Percentiles rank a stretch among this genome's conserved stretches.
These are phyloP conservation scores for Crithidia bombi DNA, from an alignment of 208 protist genomes.

Conservation along the genomic window DNA sequence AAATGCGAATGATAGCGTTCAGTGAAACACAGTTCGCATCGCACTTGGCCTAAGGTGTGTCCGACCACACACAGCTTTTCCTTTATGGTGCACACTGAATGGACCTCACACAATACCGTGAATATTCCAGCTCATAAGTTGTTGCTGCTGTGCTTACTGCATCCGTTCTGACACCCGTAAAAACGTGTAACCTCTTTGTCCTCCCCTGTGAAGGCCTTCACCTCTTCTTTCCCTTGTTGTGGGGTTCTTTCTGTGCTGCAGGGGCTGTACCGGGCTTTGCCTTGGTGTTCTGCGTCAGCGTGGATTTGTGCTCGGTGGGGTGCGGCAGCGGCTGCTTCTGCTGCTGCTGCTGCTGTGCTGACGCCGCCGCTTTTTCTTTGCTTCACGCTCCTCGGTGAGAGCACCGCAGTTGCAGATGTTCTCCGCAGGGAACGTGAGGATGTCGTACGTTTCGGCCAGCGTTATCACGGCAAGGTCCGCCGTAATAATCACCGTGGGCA, in stretches of 20 bases:
- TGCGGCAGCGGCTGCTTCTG: not conserved
- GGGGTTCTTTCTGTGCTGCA: not conserved
- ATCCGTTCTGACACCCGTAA: too few relatives aligned
- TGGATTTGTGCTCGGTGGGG: not conserved
- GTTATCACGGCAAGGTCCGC: constrained; percentile 3
- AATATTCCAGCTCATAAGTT: too few relatives aligned
- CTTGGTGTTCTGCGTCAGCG: not conserved
- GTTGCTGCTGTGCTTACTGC: too few relatives aligned
- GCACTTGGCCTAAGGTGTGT: too few relatives aligned
- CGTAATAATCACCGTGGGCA: constrained; percentile 9
- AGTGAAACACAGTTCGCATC: too few relatives aligned
- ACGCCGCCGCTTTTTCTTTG: not conserved
- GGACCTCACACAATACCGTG: too few relatives aligned
- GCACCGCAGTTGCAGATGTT: constrained; percentile 13
- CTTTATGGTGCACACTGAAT: too few relatives aligned
- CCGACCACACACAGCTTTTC: too few relatives aligned
- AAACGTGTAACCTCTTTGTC: not conserved
- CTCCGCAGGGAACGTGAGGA: constrained; percentile 9
- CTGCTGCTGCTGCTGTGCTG: not conserved
- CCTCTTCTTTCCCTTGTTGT: not conserved
- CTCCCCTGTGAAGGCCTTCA: not conserved
- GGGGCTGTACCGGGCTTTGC: not conserved
- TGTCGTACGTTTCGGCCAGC: constrained; percentile 3
- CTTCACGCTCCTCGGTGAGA: not conserved
- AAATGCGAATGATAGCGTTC: too few relatives aligned